Conservation (phyloP, 345 rosid species). For the Gossypium longicalyx region DNA sequence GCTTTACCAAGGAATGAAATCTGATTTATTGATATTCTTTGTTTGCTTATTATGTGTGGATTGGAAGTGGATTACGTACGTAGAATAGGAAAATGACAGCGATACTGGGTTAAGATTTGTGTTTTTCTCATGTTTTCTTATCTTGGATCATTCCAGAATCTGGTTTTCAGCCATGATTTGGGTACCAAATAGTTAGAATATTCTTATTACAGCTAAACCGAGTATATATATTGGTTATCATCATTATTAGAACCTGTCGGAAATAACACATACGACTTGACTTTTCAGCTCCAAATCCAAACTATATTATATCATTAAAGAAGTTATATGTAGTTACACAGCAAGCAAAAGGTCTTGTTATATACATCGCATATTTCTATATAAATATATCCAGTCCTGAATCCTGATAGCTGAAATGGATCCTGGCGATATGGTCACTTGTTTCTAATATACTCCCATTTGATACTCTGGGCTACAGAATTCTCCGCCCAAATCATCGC, state of each 20-base stretch:
- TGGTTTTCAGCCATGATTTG: neutral
- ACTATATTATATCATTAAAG: neutral
- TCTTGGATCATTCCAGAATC: neutral
- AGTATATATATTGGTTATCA: too few species aligned
- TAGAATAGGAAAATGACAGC: neutral
- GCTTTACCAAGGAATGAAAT: too few species aligned
- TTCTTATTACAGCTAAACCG: too few species aligned
- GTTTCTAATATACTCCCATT: constrained; percentile 34
- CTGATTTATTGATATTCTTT: neutral
- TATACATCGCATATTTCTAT: neutral
- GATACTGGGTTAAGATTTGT: neutral
- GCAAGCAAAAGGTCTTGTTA: too few species aligned
- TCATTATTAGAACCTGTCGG: too few species aligned
- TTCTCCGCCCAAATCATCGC: constrained; percentile 90
- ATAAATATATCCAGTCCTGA: neutral
- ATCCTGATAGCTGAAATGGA: neutral
- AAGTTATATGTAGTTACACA: neutral
- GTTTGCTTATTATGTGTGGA: neutral
- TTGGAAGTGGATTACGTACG: neutral
- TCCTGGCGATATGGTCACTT: neutral
- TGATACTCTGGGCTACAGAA: constrained; percentile 68
- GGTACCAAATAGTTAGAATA: neutral
- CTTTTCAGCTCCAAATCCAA: neutral
- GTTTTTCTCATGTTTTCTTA: neutral
- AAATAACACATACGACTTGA: too few species aligned